Conservation (phyloP, 345 rosid species). For the Cardiospermum halicacabum region DNA sequence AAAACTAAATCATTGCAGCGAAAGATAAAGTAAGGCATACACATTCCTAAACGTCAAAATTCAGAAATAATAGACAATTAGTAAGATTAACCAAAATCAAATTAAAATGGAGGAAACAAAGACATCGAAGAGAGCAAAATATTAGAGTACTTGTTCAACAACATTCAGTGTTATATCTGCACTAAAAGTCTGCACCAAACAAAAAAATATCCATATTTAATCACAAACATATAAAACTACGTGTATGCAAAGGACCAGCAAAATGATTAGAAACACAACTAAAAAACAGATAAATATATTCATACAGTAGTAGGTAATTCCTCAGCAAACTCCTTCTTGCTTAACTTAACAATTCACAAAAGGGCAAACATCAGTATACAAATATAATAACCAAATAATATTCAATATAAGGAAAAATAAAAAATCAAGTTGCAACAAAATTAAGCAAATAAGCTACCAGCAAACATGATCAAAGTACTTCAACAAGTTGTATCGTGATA, state of each 20-base stretch:
- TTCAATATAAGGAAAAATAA: too few relatives aligned
- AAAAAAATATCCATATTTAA: slow-evolving; percentile 10
- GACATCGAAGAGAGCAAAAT: too few relatives aligned
- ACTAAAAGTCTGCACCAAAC: slow-evolving; percentile 57
- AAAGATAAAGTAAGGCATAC: too few relatives aligned
- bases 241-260: slow-evolving; percentile 16
- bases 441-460: not conserved
- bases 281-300: not conserved
- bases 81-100: too few relatives aligned
- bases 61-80: too few relatives aligned
- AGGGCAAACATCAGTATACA: too few relatives aligned
- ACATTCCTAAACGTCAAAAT: too few relatives aligned
- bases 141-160: slow-evolving; percentile 60
- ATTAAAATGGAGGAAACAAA: too few relatives aligned
- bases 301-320: slow-evolving; percentile 64
- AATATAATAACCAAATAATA: slow-evolving; percentile 7
- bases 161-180: slow-evolving; percentile 46
- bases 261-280: slow-evolving; percentile 6
- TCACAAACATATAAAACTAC: not conserved
- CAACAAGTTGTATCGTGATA: too few relatives aligned
- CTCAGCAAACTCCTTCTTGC: slow-evolving; percentile 53
- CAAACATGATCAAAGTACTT: not conserved
- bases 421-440: not conserved
- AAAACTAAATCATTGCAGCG: too few relatives aligned
- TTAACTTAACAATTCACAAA: slow-evolving; percentile 39